These are phyloP conservation scores for Talaromyces sp. DNA, from an alignment of 2,329 filamentous ascomycete genomes.

Conservation along the genomic window DNA sequence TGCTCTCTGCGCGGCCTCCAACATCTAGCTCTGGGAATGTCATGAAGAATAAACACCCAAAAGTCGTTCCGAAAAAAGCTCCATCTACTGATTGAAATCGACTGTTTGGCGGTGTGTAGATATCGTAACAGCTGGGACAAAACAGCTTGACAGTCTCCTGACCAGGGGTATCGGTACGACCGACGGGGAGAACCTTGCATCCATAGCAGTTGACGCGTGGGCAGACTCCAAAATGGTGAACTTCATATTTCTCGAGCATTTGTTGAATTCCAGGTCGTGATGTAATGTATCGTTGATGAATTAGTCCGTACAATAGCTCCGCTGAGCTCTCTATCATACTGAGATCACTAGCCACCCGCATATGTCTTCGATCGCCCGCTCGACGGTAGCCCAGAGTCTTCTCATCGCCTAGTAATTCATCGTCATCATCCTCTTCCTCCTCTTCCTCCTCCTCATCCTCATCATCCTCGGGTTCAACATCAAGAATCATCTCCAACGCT, in stretches of 20 bases:
- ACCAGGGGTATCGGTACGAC: constrained; percentile 88
- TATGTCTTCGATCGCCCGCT: constrained; percentile 68
- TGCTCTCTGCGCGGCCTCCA: constrained; percentile 59
- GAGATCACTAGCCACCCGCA: constrained; percentile 84
- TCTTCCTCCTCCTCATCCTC: constrained; percentile 64
- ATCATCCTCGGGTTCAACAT: constrained; percentile 91
- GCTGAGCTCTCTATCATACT: constrained; percentile 95
- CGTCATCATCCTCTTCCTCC: constrained; percentile 67
- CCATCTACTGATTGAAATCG: constrained; percentile 96
- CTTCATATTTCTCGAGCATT: constrained; percentile 98
- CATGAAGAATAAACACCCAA: constrained; percentile 95
- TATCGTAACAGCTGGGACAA: constrained; percentile 92
- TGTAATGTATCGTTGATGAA: constrained; percentile 98
- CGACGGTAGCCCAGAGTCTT: constrained; percentile 44
- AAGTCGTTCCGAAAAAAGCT: constrained; percentile 96
- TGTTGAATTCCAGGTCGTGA: constrained; percentile 94
- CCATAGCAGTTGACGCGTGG: constrained; percentile 91
- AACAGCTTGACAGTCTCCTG: constrained; percentile 98
- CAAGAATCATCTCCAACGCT: constrained; percentile 97
- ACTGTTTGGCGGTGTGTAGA: constrained; percentile 96
- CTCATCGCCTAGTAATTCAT: constrained; percentile 58
- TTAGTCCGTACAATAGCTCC: constrained; percentile 96
- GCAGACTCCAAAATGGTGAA: constrained; percentile 92
- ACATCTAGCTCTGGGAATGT: constrained; percentile 96
- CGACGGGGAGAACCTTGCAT: constrained; percentile 86